Percentiles rank a stretch among this genome's conserved stretches.
These are phyloP conservation scores for Daldinia caldariorum DNA, from an alignment of 495 filamentous ascomycete species.

Conservation along the genomic window DNA sequence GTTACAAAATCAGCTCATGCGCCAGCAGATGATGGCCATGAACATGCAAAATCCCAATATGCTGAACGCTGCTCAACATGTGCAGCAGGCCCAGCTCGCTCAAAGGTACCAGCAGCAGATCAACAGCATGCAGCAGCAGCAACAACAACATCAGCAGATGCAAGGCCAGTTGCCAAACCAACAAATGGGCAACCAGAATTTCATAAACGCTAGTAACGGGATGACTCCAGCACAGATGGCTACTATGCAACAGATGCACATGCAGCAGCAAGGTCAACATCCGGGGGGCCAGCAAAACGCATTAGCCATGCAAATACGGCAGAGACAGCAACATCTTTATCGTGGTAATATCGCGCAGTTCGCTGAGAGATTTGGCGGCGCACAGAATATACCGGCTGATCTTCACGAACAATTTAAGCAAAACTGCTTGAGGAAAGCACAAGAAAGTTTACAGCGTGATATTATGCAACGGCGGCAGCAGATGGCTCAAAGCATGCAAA, in stretches of 20 bases:
- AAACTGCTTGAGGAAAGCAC: constrained; percentile 39
- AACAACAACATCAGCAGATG: constrained; percentile 50
- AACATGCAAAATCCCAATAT: constrained; percentile 46
- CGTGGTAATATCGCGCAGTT: constrained; percentile 60
- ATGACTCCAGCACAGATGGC: constrained; percentile 52
- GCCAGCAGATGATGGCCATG: constrained; percentile 52
- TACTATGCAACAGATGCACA: constrained; percentile 51
- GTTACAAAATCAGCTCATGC: constrained; percentile 52
- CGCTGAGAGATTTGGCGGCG: constrained; percentile 50
- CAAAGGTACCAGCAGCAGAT: constrained; percentile 47
- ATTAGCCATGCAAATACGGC: constrained; percentile 36
- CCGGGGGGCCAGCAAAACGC: constrained; percentile 30
- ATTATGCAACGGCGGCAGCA: constrained; percentile 55
- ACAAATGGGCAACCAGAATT: constrained; percentile 47
- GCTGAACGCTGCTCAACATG: constrained; percentile 53
- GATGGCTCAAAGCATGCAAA: constrained; percentile 33
- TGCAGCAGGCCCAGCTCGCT: constrained; percentile 57
- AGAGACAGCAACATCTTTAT: constrained; percentile 55
- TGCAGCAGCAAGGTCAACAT: constrained; percentile 35
- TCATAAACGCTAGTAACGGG: constrained; percentile 46
- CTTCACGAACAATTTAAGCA: constrained; percentile 47
- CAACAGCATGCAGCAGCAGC: constrained; percentile 49
- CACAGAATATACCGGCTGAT: constrained; percentile 50
- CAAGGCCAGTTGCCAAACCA: constrained; percentile 51
- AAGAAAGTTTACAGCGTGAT: constrained; percentile 43